phyloP scores from a whole-genome alignment of 2,329 filamentous ascomycete genomes.

The Cladophialophora exuberans region DNA sequence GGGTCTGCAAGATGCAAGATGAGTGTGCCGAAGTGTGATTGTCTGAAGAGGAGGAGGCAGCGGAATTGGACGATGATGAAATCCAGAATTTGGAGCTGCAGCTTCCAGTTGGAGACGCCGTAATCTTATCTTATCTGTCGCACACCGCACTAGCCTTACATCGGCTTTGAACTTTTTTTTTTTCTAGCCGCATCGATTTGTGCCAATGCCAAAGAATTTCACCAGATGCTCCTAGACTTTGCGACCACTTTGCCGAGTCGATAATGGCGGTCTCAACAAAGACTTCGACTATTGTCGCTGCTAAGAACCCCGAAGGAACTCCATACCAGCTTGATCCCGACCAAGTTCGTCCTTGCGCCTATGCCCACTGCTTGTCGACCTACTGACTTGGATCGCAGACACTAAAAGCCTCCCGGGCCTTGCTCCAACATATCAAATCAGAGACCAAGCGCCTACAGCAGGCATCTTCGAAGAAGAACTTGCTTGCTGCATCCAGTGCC shows the following conservation, averaged over 20 bases:
- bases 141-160: too few species aligned
- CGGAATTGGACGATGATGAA: not conserved
- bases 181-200: not conserved
- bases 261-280: slow-evolving; percentile 15
- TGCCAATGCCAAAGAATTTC: not conserved
- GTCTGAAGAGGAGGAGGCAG: not conserved
- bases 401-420: slow-evolving; percentile 61
- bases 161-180: slow-evolving; percentile 2
- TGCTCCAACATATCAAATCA: slow-evolving; percentile 61
- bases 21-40: not conserved
- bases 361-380: not conserved
- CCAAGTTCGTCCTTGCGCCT: slow-evolving; percentile 43
- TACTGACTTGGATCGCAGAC: slow-evolving; percentile 45
- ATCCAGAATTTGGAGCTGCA: not conserved
- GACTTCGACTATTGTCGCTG: slow-evolving; percentile 4
- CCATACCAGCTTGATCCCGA: slow-evolving; percentile 53
- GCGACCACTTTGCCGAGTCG: not conserved
- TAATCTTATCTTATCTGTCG: slow-evolving; percentile 3
- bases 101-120: too few species aligned
- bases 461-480: slow-evolving; percentile 55
- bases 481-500: slow-evolving; percentile 54
- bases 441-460: slow-evolving; percentile 53
- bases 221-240: not conserved
- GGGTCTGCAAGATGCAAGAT: too few species aligned
- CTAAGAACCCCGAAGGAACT: slow-evolving; percentile 24